These are phyloP conservation scores for Dioscorea zingiberensis DNA, from an alignment of 106 monocot species.

Conservation along the genomic window DNA sequence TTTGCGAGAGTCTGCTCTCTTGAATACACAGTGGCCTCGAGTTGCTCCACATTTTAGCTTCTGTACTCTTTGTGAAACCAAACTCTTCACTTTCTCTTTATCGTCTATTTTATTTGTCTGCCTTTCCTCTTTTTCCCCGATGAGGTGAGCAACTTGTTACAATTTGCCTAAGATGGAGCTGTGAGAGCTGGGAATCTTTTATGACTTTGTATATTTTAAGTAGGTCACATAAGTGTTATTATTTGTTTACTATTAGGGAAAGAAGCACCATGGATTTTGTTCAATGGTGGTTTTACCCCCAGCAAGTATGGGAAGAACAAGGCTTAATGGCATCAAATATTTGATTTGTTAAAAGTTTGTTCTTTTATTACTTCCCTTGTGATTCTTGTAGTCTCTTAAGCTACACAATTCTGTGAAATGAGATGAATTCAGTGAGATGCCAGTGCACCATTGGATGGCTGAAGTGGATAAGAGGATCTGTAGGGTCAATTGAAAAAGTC, in stretches of 20 bases:
- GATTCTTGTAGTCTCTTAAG: no score
- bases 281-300: neutral
- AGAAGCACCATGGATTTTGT: neutral
- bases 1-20: conserved; percentile 23
- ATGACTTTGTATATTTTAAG: conserved; percentile 4
- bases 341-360: no score
- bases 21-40: neutral
- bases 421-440: no score
- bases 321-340: neutral
- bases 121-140: neutral
- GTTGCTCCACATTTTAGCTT: neutral
- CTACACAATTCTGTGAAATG: no score
- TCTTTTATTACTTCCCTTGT: no score
- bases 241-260: neutral
- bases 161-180: neutral
- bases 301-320: neutral
- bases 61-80: neutral
- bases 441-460: no score
- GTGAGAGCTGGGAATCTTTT: neutral
- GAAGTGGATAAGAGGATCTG: no score
- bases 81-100: conserved; percentile 1
- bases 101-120: neutral
- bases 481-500: no score
- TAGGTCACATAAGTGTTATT: conserved; percentile 3
- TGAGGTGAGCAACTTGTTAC: conserved; percentile 14